phyloP scores from a whole-genome alignment of 2,329 filamentous ascomycete genomes.

The Trichoderma aggressivum region DNA sequence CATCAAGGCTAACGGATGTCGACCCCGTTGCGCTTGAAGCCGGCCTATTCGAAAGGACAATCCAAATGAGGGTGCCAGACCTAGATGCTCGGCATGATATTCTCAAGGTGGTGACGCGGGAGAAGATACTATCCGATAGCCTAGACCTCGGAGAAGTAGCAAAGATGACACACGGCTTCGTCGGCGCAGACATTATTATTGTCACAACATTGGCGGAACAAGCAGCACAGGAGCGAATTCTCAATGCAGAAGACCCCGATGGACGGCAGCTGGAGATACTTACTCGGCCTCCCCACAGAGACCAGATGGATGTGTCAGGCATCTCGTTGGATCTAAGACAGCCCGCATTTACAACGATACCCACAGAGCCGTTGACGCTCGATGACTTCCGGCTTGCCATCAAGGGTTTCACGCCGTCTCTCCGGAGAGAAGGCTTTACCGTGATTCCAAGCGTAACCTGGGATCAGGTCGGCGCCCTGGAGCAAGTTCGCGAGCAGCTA shows the following conservation, averaged over 20 bases:
- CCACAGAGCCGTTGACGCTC: conserved; percentile 22
- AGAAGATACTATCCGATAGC: conserved; percentile 61
- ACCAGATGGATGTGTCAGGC: conserved; percentile 15
- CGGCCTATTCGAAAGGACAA: conserved; percentile 76
- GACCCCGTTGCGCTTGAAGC: conserved; percentile 73
- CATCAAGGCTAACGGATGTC: conserved; percentile 81
- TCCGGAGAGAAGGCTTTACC: conserved; percentile 85
- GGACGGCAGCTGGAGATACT: conserved; percentile 4
- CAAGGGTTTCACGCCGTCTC: conserved; percentile 60
- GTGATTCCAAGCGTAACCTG: conserved; percentile 92
- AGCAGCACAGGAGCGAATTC: conserved; percentile 34
- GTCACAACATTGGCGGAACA: conserved; percentile 48
- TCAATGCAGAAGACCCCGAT: conserved; percentile 29
- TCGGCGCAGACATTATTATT: conserved; percentile 80
- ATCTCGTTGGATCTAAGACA: conserved; percentile 11
- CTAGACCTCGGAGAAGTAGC: conserved; percentile 74
- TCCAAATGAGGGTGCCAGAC: conserved; percentile 85
- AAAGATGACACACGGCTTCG: conserved; percentile 85
- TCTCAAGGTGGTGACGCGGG: conserved; percentile 66
- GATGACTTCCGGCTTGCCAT: conserved; percentile 71
- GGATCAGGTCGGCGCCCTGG: conserved; percentile 84
- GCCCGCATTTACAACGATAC: conserved; percentile 6
- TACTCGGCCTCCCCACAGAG: conserved; percentile 10
- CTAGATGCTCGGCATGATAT: conserved; percentile 75
- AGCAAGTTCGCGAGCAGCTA: conserved; percentile 75